Evolutionary conservation across 2,329 filamentous ascomycete genomes (phyloP), one percentile per base, ranked within the genome.

Genomic region (Ophiostoma angusticollis): DNA sequence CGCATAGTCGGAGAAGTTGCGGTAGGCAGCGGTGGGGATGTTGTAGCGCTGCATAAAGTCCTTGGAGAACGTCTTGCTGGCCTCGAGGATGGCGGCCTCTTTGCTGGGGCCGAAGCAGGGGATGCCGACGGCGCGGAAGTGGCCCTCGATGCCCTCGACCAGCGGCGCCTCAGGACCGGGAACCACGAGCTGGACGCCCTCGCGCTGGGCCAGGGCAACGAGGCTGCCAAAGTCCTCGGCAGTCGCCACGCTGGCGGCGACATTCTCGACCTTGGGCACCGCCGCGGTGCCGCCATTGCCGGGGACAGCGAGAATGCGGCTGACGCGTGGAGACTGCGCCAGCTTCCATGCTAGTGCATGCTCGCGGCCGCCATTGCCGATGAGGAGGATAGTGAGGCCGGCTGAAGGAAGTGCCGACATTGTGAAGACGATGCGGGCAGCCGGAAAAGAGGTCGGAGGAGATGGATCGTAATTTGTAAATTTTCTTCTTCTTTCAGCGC

Each of bases 341-440:
- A 96, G 68, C 63, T 93, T 95, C 87, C 87, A 96, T 30, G 87
- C 86, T 46, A 95, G 72, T 33, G 87, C 84, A 62, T 96, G 86
- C 64, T 98, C 91, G 52, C 91, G 79, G 51, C 89, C 91, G 49
- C 91, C 91, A 56, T 89, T 93, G 54, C 91, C 89, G 49, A 96
- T 78, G 47, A 96, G 77, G 47, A 96, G 78, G 50, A 95, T 35
- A 5, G 44, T 47, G 31, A 51, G 39, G 16, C 42, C 27, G 31
- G 29, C 23, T 25, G 43, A 19, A 33, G 24, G 25, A 19, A 37
- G 35, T 17, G 35, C 29, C 16, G 35, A 39, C 43, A 47, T 45
- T 4, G 25, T 31, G 16, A n/a, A n/a, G n/a, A n/a, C n/a, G n/a
- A n/a, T n/a, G n/a, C n/a, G n/a, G n/a, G n/a, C n/a, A n/a, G n/a